Evolutionary conservation across 108 stramenopile genomes (phyloP), one percentile per base, ranked within the genome.

Genomic region (Pseudonitzschia pungens): DNA sequence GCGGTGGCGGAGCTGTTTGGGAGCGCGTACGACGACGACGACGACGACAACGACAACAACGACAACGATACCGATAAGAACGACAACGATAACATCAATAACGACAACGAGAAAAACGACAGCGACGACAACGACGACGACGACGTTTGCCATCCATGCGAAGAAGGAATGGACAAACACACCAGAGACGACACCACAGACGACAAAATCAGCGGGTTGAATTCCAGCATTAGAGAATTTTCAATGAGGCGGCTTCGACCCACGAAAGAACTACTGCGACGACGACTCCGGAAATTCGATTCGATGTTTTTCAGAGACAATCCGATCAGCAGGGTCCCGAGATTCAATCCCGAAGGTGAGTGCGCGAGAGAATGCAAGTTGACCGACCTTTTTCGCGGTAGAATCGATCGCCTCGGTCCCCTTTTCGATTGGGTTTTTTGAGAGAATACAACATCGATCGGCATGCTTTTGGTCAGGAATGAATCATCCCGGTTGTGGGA

Each of bases 291-390:
- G n/a, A 62, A 33, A 62, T 40, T 62, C 20, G 32, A 62, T 62
- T 62, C 60, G 32, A 18, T 6, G 5, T 67, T 67, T 27, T 67
- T 67, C 44, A 18, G 14, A 29, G 44, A 67, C 9, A 67, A 67
- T 48, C 65, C 45, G 44, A 48, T 41, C 44, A 44, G 43, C 4
- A 50, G 43, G 36, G 26, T 67, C 14, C 66, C 66, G 28, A 44
- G 66, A 44, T 67, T 67, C 43, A 41, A 16, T 31, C 45, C 45
- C n/a, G 24, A 48, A 9, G 66, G 66, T 67, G 43, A n/a, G 66
- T 48, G 28, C 2, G 2, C 2, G 54, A 48, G 14, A 4, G 45
- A 48, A 11, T n/a, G n/a, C 1, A 11, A 18, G 18, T 48, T 48
- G 45, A n/a, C n/a, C n/a, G 45, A 18, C 14, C 14, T 4, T 14